Conservation (phyloP, 139 green algal genomes). For the Mesotaenium endlicherianum region DNA sequence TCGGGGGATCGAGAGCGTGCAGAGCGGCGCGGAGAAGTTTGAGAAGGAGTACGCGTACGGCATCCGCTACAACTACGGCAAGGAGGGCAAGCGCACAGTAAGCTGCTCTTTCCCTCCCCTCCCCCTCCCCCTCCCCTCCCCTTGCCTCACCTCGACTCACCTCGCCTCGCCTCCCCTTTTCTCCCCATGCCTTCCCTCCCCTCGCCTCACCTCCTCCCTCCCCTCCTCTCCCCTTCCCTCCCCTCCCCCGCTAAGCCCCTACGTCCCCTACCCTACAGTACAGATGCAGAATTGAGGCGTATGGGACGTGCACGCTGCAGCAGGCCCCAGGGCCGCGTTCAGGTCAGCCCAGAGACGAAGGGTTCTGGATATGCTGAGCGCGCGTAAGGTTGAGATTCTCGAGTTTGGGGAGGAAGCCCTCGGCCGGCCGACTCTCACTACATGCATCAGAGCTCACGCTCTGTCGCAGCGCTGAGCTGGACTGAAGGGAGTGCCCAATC, state of each 20-base stretch:
- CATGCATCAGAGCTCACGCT: too few relatives aligned
- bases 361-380: too few relatives aligned
- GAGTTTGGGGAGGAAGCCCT: too few relatives aligned
- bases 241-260: not conserved
- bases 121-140: not conserved
- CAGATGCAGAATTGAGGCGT: too few relatives aligned
- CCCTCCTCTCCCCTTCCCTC: not conserved
- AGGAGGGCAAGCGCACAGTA: conserved; percentile 85
- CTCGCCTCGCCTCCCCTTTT: not conserved
- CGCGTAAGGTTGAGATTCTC: too few relatives aligned
- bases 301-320: too few relatives aligned
- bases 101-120: not conserved
- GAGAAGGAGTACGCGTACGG: conserved; percentile 97
- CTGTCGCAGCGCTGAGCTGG: too few relatives aligned
- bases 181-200: not conserved
- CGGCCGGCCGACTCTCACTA: too few relatives aligned
- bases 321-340: too few relatives aligned
- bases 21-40: conserved; percentile 77
- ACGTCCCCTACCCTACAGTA: too few relatives aligned
- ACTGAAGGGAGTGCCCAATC: too few relatives aligned
- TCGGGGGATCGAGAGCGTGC: conserved; percentile 6
- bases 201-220: not conserved
- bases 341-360: too few relatives aligned
- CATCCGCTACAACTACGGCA: conserved; percentile 95
- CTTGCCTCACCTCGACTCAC: not conserved